These are phyloP conservation scores for Entomortierella beljakovae DNA, from an alignment of 192 early-diverging fungal species.

Conservation along the genomic window DNA sequence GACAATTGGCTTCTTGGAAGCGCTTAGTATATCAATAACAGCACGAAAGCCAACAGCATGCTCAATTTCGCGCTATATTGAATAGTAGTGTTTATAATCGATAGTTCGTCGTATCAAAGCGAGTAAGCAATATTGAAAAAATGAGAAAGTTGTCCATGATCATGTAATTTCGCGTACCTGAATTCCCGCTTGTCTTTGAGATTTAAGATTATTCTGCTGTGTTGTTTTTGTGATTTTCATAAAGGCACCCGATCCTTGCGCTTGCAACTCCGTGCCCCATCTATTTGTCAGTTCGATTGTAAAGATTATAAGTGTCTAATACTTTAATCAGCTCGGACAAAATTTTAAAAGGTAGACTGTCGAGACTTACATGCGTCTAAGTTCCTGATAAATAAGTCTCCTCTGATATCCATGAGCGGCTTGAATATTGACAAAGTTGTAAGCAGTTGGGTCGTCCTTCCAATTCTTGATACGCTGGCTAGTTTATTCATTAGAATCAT, in stretches of 20 bases:
- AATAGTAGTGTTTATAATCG: too few species aligned
- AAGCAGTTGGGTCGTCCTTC: conserved; percentile 5
- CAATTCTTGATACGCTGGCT: conserved; percentile 27
- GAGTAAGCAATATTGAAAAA: too few species aligned
- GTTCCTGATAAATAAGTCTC: conserved; percentile 32
- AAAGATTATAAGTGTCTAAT: too few species aligned
- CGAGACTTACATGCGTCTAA: conserved; percentile 21
- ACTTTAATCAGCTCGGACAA: too few species aligned
- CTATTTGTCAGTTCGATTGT: too few species aligned
- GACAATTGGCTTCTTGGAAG: conserved; percentile 79
- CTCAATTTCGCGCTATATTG: conserved; percentile 24
- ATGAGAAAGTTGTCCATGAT: not conserved
- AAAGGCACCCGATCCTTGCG: not conserved
- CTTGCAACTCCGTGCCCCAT: conserved; percentile 28
- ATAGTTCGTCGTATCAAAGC: not conserved
- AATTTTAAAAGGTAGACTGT: not conserved
- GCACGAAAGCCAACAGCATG: conserved; percentile 61
- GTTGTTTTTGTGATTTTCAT: conserved; percentile 30
- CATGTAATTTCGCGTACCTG: conserved; percentile 4
- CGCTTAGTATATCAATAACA: conserved; percentile 81
- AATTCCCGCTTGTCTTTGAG: conserved; percentile 9
- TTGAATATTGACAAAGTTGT: conserved; percentile 37
- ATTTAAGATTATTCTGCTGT: conserved; percentile 2
- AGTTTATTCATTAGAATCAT: too few species aligned
- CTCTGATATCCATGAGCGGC: conserved; percentile 23